These are phyloP conservation scores for Pythium sukuiense DNA, from an alignment of 352 stramenopile genomes.

Conservation along the genomic window DNA sequence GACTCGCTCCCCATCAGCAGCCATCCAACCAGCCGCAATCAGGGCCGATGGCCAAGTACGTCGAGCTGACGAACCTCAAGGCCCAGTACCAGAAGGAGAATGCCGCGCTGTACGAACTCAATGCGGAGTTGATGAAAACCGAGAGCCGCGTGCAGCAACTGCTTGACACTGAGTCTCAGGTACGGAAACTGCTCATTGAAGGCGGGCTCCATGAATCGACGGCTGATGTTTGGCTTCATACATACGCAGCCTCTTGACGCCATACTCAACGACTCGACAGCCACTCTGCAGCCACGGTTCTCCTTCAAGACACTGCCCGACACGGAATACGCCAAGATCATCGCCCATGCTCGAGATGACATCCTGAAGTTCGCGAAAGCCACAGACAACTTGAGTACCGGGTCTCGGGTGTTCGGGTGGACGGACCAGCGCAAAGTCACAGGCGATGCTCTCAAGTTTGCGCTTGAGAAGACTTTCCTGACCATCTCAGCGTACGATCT, in stretches of 20 bases:
- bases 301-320: slow-evolving; percentile 36
- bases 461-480: slow-evolving; percentile 56
- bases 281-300: slow-evolving; percentile 24
- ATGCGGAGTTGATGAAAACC: slow-evolving; percentile 51
- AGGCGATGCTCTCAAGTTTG: slow-evolving; percentile 52
- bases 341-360: slow-evolving; percentile 47
- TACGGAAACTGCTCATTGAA: not conserved
- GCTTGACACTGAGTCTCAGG: slow-evolving; percentile 41
- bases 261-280: not conserved
- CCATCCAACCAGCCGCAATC: not conserved
- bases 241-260: not conserved
- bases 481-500: slow-evolving; percentile 39
- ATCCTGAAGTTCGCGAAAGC: slow-evolving; percentile 49
- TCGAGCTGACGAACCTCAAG: slow-evolving; percentile 47
- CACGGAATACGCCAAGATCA: slow-evolving; percentile 42
- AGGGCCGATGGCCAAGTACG: slow-evolving; percentile 43
- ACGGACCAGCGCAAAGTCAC: slow-evolving; percentile 57
- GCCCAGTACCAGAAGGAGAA: slow-evolving; percentile 51
- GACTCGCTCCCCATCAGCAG: not conserved
- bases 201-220: too few species aligned
- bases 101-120: slow-evolving; percentile 49
- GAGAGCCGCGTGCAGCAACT: slow-evolving; percentile 54
- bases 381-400: slow-evolving; percentile 46
- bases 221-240: too few species aligned
- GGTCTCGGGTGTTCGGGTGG: slow-evolving; percentile 58